Conservation (phyloP, 2,329 filamentous ascomycete species). For the Periconia digitata region DNA sequence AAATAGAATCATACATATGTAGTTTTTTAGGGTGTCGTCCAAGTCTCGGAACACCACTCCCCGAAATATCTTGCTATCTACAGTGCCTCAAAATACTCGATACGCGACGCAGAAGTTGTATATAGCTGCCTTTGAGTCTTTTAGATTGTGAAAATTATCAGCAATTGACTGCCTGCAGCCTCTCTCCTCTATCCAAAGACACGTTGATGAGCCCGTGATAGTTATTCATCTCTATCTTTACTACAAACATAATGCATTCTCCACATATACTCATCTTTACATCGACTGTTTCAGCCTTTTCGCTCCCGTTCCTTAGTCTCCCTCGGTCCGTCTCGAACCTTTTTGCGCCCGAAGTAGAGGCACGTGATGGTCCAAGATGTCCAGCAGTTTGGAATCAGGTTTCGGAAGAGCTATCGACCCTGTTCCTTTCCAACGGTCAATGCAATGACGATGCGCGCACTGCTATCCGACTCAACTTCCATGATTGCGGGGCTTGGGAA, state of each 20-base stretch:
- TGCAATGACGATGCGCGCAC: slow-evolving; percentile 27
- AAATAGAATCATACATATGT: no score
- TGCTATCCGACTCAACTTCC: slow-evolving; percentile 28
- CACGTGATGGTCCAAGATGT: background rate
- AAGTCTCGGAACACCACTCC: no score
- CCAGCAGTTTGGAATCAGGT: background rate
- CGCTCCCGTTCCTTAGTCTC: background rate
- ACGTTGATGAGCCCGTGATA: background rate
- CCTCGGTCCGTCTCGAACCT: background rate
- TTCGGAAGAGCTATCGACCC: background rate
- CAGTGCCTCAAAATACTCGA: no score
- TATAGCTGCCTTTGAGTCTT: no score
- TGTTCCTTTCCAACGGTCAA: slow-evolving; percentile 10
- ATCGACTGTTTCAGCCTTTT: background rate
- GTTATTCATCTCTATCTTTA: background rate
- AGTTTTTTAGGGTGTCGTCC: no score
- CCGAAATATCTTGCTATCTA: no score
- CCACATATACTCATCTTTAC: background rate
- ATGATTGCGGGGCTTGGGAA: slow-evolving; percentile 31
- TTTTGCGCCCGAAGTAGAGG: background rate
- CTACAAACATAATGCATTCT: background rate
- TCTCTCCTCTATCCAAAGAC: no score
- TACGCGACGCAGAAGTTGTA: no score
- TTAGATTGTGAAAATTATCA: no score
- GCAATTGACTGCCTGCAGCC: no score